Evolutionary conservation across 441 rosid species (phyloP).

Genomic region (Hura crepitans): DNA sequence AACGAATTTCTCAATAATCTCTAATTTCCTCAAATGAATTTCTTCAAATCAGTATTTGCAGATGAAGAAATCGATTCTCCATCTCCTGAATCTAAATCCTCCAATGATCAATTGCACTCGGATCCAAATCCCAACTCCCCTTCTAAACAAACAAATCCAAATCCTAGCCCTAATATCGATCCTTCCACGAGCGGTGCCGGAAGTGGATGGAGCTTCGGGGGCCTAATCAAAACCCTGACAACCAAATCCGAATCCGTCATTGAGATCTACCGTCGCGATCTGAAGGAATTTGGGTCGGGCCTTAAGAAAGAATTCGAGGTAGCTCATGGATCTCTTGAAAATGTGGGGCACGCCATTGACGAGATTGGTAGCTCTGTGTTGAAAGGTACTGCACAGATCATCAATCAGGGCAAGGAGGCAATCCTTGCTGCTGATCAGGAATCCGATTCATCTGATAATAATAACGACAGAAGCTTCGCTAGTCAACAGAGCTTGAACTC

Average conservation of each 20-base stretch:
- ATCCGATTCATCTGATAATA: constrained; percentile 44
- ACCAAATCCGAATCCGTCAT: constrained; percentile 72
- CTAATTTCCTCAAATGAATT: constrained; percentile 39
- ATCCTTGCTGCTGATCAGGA: constrained; percentile 60
- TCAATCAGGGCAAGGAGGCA: constrained; percentile 77
- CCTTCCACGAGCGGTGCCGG: background rate
- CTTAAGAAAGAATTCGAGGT: constrained; percentile 86
- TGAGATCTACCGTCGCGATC: constrained; percentile 81
- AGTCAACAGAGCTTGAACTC: constrained; percentile 11
- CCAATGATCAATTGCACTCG: constrained; percentile 6
- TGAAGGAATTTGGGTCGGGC: constrained; percentile 79
- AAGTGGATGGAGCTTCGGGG: constrained; percentile 55
- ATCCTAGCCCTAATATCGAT: constrained; percentile 2
- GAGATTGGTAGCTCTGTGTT: constrained; percentile 66
- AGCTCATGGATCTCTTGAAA: constrained; percentile 83
- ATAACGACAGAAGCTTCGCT: background rate
- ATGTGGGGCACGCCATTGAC: constrained; percentile 61
- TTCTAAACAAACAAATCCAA: background rate
- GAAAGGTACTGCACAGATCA: constrained; percentile 78
- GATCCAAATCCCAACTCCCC: constrained; percentile 15
- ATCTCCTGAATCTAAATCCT: constrained; percentile 31
- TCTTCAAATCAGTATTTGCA: constrained; percentile 69
- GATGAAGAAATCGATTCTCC: constrained; percentile 49
- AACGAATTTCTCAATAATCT: background rate
- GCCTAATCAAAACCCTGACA: constrained; percentile 56